Percentiles rank a stretch among this genome's conserved stretches.
Conservation (phyloP, 768 basidiomycete species). For the Boletus huronensis region DNA sequence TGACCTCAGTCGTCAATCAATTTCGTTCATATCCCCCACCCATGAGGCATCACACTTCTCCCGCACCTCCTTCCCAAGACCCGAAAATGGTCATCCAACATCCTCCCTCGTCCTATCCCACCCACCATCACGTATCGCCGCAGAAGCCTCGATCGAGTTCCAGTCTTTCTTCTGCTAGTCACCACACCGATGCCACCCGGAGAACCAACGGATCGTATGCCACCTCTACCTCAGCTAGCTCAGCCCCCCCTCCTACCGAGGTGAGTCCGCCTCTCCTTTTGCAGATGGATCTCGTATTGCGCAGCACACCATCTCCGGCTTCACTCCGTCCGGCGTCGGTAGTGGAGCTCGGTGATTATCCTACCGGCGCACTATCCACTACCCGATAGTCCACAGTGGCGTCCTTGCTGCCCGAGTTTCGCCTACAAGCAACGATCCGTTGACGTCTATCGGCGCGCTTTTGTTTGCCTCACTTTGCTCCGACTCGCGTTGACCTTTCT, state of each 20-base stretch:
- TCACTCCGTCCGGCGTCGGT: conserved; percentile 10
- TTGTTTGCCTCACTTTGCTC: conserved; percentile 12
- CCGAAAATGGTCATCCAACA: conserved; percentile 4
- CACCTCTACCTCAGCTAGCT: conserved; percentile 26
- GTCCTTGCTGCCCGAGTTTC: not conserved
- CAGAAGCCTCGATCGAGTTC: conserved; percentile 30
- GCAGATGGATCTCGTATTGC: conserved; percentile 1
- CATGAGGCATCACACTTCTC: conserved; percentile 21
- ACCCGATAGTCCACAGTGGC: not conserved
- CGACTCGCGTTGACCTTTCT: conserved; percentile 2
- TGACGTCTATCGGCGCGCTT: conserved; percentile 1
- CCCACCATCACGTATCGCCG: conserved; percentile 10
- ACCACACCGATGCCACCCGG: conserved; percentile 27
- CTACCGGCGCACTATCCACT: conserved; percentile 8
- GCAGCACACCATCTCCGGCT: conserved; percentile 11
- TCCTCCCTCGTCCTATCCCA: conserved; percentile 4
- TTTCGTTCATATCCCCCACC: conserved; percentile 29
- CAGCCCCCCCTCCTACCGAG: conserved; percentile 18
- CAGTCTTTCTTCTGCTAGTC: conserved; percentile 18
- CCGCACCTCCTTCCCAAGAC: conserved; percentile 16
- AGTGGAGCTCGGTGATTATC: conserved; percentile 22
- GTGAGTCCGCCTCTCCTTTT: conserved; percentile 17
- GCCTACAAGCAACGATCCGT: conserved; percentile 1
- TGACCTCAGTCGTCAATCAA: conserved; percentile 32
- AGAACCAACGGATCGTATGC: conserved; percentile 20